Percentiles rank a stretch among this genome's conserved stretches.
phyloP scores from a whole-genome alignment of 2,329 filamentous ascomycete genomes.

The Arthrobotrys iridis region DNA sequence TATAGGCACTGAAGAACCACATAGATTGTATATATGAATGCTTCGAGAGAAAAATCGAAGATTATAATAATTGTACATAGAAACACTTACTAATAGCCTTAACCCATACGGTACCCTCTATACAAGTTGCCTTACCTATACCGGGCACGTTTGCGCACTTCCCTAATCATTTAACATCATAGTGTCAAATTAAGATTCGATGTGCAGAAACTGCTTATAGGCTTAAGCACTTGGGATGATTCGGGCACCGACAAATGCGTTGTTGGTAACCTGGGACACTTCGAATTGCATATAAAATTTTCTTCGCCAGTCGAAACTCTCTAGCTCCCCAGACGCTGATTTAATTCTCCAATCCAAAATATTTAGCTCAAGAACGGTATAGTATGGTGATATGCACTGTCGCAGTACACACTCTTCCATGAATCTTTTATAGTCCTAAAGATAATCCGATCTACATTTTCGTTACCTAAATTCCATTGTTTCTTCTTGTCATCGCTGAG shows the following conservation, averaged over 20 bases:
- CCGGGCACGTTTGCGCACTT: too few species aligned
- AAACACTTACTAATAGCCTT: not conserved
- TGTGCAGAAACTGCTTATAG: too few species aligned
- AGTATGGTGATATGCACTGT: not conserved
- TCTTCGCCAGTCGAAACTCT: not conserved
- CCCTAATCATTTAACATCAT: too few species aligned
- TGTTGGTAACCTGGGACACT: not conserved
- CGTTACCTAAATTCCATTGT: not conserved
- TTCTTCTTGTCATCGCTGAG: conserved; percentile 15
- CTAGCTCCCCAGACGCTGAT: not conserved
- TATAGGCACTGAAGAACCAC: not conserved
- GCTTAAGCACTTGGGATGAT: too few species aligned
- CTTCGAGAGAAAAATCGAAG: too few species aligned
- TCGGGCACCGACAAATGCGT: not conserved
- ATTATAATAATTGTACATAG: not conserved
- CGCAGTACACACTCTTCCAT: not conserved
- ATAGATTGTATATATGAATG: not conserved
- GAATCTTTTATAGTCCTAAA: not conserved
- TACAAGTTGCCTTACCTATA: too few species aligned
- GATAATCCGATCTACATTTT: not conserved
- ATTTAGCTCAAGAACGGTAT: not conserved
- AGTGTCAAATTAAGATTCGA: not conserved
- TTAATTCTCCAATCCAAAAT: not conserved
- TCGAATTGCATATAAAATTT: conserved; percentile 10
- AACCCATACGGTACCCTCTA: not conserved